Percentiles rank a stretch among this genome's conserved stretches.
These are phyloP conservation scores for Coccomyxa subellipsoidea DNA, from an alignment of 163 green algal genomes.

Conservation along the genomic window DNA sequence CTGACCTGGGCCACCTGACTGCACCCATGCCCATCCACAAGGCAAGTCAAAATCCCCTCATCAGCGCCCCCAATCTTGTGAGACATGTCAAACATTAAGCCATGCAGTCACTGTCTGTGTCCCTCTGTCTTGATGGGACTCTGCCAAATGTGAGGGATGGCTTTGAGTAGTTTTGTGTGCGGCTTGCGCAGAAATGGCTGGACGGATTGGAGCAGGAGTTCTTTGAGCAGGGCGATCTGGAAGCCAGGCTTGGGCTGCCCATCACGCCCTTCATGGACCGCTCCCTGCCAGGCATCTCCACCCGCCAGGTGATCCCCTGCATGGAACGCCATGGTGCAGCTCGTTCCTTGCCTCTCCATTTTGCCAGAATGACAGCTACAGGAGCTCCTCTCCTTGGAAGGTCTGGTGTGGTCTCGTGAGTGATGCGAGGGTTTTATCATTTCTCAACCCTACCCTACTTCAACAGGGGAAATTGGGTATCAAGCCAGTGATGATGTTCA, in stretches of 20 bases:
- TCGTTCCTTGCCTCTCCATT: too few relatives aligned
- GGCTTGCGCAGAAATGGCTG: conserved; percentile 36
- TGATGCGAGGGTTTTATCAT: background rate
- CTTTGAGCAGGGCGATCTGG: conserved; percentile 55
- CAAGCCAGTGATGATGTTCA: background rate
- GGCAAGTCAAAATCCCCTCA: background rate
- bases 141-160: too few relatives aligned
- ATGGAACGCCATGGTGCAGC: background rate
- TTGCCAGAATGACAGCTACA: background rate
- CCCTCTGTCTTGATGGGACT: too few relatives aligned
- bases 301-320: background rate
- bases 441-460: too few relatives aligned
- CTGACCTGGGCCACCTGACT: conserved; percentile 60
- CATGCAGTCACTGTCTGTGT: too few relatives aligned
- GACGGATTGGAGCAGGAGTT: conserved; percentile 54
- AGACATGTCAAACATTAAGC: too few relatives aligned
- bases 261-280: conserved; percentile 60
- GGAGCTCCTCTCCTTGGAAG: background rate
- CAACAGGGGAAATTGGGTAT: too few relatives aligned
- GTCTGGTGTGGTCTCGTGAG: background rate
- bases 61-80: too few relatives aligned
- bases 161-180: too few relatives aligned
- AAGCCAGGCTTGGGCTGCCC: conserved; percentile 37
- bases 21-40: conserved; percentile 45
- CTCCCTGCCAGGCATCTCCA: conserved; percentile 12